Base-by-base conservation (phyloP, 139 green algal genomes). In the Chlorella sp. region DNA sequence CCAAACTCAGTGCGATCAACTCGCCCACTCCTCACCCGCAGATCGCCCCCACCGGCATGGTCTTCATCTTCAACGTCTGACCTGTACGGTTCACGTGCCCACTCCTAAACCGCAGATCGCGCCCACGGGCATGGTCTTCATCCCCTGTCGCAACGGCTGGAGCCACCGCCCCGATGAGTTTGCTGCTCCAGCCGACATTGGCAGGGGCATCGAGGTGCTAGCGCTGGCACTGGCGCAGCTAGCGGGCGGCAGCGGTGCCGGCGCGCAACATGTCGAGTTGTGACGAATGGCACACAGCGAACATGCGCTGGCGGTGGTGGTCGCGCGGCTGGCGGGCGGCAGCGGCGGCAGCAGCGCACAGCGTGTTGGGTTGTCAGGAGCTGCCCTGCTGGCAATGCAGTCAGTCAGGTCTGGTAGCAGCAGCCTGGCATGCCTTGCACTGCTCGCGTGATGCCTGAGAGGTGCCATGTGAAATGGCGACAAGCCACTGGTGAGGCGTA, bases 101-200 rank as follows among this genome's bases (percentile, higher is more conserved):
- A 34, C 40, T 22, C 54, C 0, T 51, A 11, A 8, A 36, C 34
- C 19, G 70, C 88, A 88, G 68, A 90, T 98, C 38, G 94, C 94
- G 17, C 95, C 93, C 46, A 96, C 92, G 4, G 96, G 89, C 75
- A 99, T 99, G 96, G 95, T 99, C 58, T 99, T 99, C 89, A 97
- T 99, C 70, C 97, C 97, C 28, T 99, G 97, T 82, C 70, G 83
- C 69, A 92, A 92, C 36, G 96, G 96, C 56, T 94, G 88, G 84
- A 95, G 89, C 82, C 97, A 99, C 84, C 87, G 95, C 26, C 96
- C 97, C 2, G 97, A 99, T 68, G 96, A 99, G 89, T 98, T 94
- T 79, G 81, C 94, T 0, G 90, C 86, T 0, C 87, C 93, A 1
- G 32, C 46, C 30, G 84, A 90, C 67, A 88, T 93, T 38, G 86